These are phyloP conservation scores for Coemansia biformis DNA, from an alignment of 192 early-diverging fungal genomes.

Conservation along the genomic window DNA sequence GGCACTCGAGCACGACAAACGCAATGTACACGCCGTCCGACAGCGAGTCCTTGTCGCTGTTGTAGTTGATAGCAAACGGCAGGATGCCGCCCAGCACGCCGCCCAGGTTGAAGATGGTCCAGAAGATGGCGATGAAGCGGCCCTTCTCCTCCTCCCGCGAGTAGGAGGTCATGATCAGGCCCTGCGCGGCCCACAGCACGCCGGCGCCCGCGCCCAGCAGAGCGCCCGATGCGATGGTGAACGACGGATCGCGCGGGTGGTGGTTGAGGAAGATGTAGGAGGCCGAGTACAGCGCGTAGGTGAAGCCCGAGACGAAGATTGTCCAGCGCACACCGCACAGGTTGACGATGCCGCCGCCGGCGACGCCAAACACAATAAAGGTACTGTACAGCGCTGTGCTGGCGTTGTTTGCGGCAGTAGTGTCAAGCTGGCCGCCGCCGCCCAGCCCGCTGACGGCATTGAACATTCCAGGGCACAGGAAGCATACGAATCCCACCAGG, in stretches of 20 bases:
- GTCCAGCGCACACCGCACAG: conserved; percentile 68
- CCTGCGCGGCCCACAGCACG: conserved; percentile 72
- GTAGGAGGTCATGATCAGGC: conserved; percentile 83
- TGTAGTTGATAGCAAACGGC: conserved; percentile 66
- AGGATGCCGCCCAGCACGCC: conserved; percentile 75
- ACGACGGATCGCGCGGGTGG: conserved; percentile 48
- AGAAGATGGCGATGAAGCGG: conserved; percentile 77
- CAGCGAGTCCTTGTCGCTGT: conserved; percentile 39
- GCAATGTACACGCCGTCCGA: conserved; percentile 68
- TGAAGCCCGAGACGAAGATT: conserved; percentile 61
- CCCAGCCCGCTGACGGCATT: conserved; percentile 65
- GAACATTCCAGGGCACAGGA: conserved; percentile 77
- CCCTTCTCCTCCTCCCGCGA: conserved; percentile 78
- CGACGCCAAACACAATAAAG: conserved; percentile 71
- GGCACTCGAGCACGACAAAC: conserved; percentile 72
- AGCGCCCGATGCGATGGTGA: conserved; percentile 70
- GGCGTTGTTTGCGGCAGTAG: conserved; percentile 61
- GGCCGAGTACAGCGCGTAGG: conserved; percentile 72
- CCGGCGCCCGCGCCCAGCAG: conserved; percentile 80
- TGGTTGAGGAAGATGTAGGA: conserved; percentile 71
- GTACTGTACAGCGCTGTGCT: conserved; percentile 73
- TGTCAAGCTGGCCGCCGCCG: conserved; percentile 61
- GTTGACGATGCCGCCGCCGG: conserved; percentile 74
- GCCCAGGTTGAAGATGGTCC: conserved; percentile 84
- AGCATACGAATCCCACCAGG: conserved; percentile 67